phyloP scores from a whole-genome alignment of 2,329 filamentous ascomycete genomes.

The Epichloe typhina region DNA sequence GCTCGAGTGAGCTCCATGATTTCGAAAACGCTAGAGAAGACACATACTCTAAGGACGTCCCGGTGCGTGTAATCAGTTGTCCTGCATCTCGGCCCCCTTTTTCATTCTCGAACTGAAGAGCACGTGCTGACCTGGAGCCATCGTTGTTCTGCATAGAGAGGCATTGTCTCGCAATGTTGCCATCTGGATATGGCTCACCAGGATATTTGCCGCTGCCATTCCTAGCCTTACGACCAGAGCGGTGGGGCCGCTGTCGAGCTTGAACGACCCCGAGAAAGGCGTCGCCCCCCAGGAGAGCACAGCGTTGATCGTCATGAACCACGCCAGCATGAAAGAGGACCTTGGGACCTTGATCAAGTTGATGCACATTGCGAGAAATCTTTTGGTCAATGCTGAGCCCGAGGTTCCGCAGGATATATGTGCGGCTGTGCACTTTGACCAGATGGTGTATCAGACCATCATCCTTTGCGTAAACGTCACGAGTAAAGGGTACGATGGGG shows the following conservation, averaged over 20 bases:
- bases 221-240: slow-evolving; percentile 47
- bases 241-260: slow-evolving; percentile 39
- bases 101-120: not conserved
- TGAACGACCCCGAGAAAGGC: slow-evolving; percentile 41
- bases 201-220: slow-evolving; percentile 47
- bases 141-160: slow-evolving; percentile 28
- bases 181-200: slow-evolving; percentile 52
- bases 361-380: slow-evolving; percentile 52
- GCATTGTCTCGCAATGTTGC: slow-evolving; percentile 47
- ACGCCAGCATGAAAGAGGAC: slow-evolving; percentile 46
- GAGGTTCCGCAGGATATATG: slow-evolving; percentile 54
- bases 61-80: slow-evolving; percentile 27
- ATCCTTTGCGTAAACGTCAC: slow-evolving; percentile 54
- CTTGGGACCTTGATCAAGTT: slow-evolving; percentile 51
- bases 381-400: slow-evolving; percentile 50
- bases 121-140: slow-evolving; percentile 7
- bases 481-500: slow-evolving; percentile 53
- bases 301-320: slow-evolving; percentile 49
- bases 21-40: slow-evolving; percentile 49
- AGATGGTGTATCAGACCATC: slow-evolving; percentile 53
- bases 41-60: slow-evolving; percentile 46
- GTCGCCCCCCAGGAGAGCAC: slow-evolving; percentile 49
- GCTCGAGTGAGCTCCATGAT: slow-evolving; percentile 43
- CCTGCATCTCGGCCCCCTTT: not conserved
- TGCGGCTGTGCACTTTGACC: slow-evolving; percentile 49